Base-by-base conservation (phyloP, 2,329 filamentous ascomycete genomes). In the Colletotrichum phormii region DNA sequence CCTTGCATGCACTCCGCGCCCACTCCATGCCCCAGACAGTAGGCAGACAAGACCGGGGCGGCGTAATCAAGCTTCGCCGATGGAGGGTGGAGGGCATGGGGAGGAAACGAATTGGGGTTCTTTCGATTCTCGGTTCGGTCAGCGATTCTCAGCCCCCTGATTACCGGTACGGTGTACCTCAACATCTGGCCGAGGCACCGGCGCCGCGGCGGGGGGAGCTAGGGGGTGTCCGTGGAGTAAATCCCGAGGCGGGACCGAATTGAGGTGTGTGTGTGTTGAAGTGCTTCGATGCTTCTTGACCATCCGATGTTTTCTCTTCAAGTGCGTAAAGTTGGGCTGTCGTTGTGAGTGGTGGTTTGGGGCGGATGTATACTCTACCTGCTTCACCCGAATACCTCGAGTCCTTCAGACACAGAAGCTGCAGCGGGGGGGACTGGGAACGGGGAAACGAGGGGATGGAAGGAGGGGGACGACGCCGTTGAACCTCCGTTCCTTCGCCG, bases 181-280 rank as follows among this genome's bases (percentile, higher is more conserved):
- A 53, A 33, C 46, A 51, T n/a, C 31, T n/a, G 18, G 3, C 13
- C 46, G 29, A 35, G 46, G 60, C 46, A 0, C 5, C 37, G 37
- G 37, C 13, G 37, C 13, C 13, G 37, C 13, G 37, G 0, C 1
- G 37, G 35, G 37, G 35, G 35, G 15, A 5, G 18, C 42, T 46
- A 49, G 13, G 31, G 26, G 51, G 64, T 15, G 57, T 63, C 37
- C 64, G 37, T 63, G 37, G 31, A 63, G 35, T n/a, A 49, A 63
- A 71, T 42, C 58, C 69, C 37, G 64, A 72, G 58, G 33, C 59
- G 64, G 58, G n/a, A n/a, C 64, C 69, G 51, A 58, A 58, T 51
- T 29, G 51, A 26, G 26, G n/a, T 2, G 12, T 15, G 2, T 42
- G 0, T 15, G 13, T 31, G 33, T 11, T 18, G 1, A n/a, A 15